Evolutionary conservation across 257 asterid species (phyloP).

Genomic region (Anisodus tanguticus): DNA sequence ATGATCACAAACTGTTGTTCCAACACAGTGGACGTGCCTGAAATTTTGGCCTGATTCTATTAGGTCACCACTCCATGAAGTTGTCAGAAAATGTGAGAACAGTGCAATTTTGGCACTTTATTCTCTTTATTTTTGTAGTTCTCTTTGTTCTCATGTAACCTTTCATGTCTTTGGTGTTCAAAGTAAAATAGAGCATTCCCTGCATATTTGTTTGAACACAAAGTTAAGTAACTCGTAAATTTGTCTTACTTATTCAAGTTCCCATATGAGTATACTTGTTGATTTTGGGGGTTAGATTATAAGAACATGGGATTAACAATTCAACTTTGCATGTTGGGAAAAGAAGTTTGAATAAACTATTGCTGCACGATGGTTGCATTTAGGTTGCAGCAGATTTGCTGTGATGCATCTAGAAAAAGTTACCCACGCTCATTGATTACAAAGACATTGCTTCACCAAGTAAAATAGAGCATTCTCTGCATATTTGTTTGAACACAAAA

Average conservation of each 20-base stretch:
- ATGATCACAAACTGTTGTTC: constrained; percentile 10
- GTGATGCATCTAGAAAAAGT: constrained; percentile 3
- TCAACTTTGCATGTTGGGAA: too few species aligned
- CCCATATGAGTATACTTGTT: neutral
- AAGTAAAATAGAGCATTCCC: neutral
- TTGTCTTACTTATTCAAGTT: constrained; percentile 1
- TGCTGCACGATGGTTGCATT: too few species aligned
- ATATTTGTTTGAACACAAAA: constrained; percentile 6
- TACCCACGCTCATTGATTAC: neutral
- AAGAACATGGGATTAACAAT: too few species aligned
- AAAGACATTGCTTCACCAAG: neutral
- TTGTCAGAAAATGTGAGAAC: neutral
- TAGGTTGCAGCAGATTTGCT: neutral
- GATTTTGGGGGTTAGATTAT: too few species aligned
- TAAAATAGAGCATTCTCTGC: constrained; percentile 7
- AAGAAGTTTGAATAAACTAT: too few species aligned
- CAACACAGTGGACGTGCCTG: neutral
- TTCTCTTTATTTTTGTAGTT: neutral
- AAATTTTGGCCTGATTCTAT: neutral
- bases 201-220: neutral
- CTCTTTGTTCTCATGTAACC: neutral
- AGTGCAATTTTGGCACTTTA: neutral
- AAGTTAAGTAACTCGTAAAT: neutral
- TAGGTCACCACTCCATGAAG: neutral
- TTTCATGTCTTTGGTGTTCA: neutral